Evolutionary conservation across 2,329 filamentous ascomycete genomes (phyloP).

Genomic region (Tolypocladium ovalisporum): DNA sequence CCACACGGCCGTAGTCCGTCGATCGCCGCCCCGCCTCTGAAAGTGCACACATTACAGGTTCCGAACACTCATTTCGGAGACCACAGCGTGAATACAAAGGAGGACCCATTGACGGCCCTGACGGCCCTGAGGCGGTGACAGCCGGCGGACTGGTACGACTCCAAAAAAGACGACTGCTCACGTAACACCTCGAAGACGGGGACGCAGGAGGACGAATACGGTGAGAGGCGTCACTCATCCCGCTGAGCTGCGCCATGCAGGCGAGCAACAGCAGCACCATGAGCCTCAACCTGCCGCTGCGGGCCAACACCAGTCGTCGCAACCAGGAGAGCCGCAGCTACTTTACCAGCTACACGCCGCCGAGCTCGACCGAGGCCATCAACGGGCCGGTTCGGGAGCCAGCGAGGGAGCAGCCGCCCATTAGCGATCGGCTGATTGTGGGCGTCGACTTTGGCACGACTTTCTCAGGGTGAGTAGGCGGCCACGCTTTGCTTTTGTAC

Average conservation of each 20-base stretch:
- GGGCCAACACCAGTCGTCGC: constrained; percentile 31
- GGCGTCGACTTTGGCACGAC: constrained; percentile 81
- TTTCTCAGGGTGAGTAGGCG: constrained; percentile 55
- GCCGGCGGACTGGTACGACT: background rate
- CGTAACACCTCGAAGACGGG: background rate
- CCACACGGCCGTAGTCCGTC: background rate
- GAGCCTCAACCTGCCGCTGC: constrained; percentile 41
- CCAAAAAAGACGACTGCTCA: background rate
- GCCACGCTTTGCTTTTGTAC: background rate
- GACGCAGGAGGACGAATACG: background rate
- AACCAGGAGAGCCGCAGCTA: constrained; percentile 46
- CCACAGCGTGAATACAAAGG: too few species aligned
- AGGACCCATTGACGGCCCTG: background rate
- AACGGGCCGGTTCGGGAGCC: constrained; percentile 49
- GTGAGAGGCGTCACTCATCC: background rate
- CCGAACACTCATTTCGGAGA: background rate
- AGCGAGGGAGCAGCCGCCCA: constrained; percentile 36
- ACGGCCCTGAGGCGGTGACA: background rate
- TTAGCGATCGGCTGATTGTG: constrained; percentile 58
- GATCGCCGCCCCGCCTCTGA: background rate
- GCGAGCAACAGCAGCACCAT: constrained; percentile 19
- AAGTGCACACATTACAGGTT: background rate
- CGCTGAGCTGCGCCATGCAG: background rate
- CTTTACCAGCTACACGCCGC: constrained; percentile 43
- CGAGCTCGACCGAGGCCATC: constrained; percentile 50